phyloP scores from a whole-genome alignment of 257 asterid species.

The Capsicum baccatum region DNA sequence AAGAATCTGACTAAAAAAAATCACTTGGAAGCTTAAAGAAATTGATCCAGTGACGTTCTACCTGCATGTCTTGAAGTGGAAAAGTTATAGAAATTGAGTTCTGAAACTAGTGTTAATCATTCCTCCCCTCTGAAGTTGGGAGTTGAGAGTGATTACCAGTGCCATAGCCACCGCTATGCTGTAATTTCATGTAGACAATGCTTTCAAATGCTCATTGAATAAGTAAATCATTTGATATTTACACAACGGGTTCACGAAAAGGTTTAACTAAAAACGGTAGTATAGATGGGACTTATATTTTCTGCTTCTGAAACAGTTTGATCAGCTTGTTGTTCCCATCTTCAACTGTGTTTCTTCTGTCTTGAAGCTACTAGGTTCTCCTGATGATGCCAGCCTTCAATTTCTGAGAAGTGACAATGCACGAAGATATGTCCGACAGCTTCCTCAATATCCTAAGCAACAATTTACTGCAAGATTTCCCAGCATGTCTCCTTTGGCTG shows the following conservation, averaged over 20 bases:
- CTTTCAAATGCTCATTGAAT: conserved; percentile 2
- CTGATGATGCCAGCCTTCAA: conserved; percentile 73
- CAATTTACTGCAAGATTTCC: conserved; percentile 70
- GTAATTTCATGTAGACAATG: background rate
- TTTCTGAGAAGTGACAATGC: conserved; percentile 79
- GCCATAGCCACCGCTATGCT: background rate
- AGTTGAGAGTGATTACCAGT: conserved; percentile 7
- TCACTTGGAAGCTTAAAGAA: background rate
- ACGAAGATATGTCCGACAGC: conserved; percentile 68
- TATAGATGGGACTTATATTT: background rate
- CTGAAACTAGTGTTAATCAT: background rate
- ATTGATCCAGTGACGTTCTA: conserved; percentile 6
- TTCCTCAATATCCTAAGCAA: conserved; percentile 73
- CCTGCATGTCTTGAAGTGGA: background rate
- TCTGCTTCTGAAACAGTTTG: conserved; percentile 17
- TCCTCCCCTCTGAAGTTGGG: conserved; percentile 8
- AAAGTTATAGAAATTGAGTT: background rate
- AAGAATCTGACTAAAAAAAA: background rate
- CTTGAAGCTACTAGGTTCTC: conserved; percentile 77
- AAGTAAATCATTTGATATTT: background rate
- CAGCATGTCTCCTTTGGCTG: conserved; percentile 65
- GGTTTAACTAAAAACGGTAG: background rate
- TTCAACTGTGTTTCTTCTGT: conserved; percentile 33
- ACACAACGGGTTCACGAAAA: background rate
- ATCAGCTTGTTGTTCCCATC: background rate